phyloP scores from a whole-genome alignment of 1,284 basidiomycete genomes.

The Mycena sp. region DNA sequence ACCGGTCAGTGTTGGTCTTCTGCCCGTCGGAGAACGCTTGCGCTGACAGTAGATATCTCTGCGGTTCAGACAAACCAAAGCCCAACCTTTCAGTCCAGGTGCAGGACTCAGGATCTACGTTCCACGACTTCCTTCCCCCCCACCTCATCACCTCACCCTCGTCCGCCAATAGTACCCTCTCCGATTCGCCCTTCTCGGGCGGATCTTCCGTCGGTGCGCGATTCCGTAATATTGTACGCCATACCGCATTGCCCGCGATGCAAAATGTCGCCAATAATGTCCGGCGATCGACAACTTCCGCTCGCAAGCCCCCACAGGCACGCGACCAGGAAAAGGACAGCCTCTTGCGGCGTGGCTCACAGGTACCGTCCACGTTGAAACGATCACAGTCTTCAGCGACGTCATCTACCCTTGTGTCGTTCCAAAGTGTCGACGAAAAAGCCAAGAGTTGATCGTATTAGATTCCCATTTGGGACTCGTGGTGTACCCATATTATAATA shows the following conservation, averaged over 20 bases:
- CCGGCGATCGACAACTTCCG: slow-evolving; percentile 41
- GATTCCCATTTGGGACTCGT: no score
- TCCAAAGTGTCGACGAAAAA: not conserved
- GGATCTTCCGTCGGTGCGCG: slow-evolving; percentile 13
- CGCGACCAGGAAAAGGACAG: not conserved
- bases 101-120: slow-evolving; percentile 45
- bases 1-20: slow-evolving; percentile 34
- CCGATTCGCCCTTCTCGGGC: not conserved
- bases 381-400: slow-evolving; percentile 10
- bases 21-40: not conserved
- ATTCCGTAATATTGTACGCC: slow-evolving; percentile 40
- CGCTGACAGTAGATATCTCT: not conserved
- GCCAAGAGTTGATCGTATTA: no score
- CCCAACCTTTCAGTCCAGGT: slow-evolving; percentile 30
- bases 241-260: slow-evolving; percentile 49
- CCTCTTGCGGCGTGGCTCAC: no score
- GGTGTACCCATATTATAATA: no score
- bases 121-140: slow-evolving; percentile 57
- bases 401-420: not conserved
- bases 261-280: slow-evolving; percentile 45
- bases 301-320: not conserved
- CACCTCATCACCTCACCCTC: slow-evolving; percentile 51
- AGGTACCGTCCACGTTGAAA: no score
- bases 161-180: slow-evolving; percentile 31
- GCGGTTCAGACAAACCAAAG: slow-evolving; percentile 2